phyloP scores from a whole-genome alignment of 2,329 filamentous ascomycete genomes.

The Verticillium nonalfalfae region DNA sequence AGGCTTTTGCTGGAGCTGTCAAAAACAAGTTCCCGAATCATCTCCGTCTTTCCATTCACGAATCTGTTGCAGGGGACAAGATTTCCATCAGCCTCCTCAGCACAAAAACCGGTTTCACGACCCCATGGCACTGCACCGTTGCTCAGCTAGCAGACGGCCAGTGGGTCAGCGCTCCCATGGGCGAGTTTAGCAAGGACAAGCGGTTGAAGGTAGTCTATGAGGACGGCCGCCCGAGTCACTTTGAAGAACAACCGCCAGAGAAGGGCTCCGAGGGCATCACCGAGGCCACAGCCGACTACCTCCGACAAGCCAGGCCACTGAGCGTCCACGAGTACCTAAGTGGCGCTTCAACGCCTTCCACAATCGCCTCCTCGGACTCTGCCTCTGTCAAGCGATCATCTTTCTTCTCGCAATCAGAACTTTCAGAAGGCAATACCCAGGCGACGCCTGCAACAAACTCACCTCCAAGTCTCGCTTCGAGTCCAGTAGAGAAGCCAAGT shows the following conservation, averaged over 20 bases:
- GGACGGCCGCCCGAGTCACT: slow-evolving; percentile 15
- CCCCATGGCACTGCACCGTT: slow-evolving; percentile 23
- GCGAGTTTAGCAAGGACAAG: slow-evolving; percentile 16
- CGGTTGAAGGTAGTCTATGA: slow-evolving; percentile 15
- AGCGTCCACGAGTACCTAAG: neutral
- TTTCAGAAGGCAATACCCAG: neutral
- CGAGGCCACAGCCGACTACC: neutral
- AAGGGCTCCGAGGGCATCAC: neutral
- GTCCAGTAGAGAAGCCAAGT: neutral
- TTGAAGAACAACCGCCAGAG: slow-evolving; percentile 8
- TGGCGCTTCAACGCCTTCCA: neutral
- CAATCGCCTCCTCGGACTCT: neutral
- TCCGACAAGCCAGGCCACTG: slow-evolving; percentile 1
- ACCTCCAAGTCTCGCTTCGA: neutral
- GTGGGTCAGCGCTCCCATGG: slow-evolving; percentile 9
- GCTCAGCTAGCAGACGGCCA: slow-evolving; percentile 1
- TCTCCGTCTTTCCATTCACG: slow-evolving; percentile 22
- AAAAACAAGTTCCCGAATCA: slow-evolving; percentile 17
- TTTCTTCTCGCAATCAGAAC: neutral
- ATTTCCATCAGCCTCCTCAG: slow-evolving; percentile 20
- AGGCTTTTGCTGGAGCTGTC: slow-evolving; percentile 22
- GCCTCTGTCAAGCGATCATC: neutral
- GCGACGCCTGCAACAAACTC: neutral
- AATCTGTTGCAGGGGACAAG: slow-evolving; percentile 18
- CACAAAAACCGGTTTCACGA: slow-evolving; percentile 22